Conservation (phyloP, 148 eudicot species). For the Rhododendron mucronatum region DNA sequence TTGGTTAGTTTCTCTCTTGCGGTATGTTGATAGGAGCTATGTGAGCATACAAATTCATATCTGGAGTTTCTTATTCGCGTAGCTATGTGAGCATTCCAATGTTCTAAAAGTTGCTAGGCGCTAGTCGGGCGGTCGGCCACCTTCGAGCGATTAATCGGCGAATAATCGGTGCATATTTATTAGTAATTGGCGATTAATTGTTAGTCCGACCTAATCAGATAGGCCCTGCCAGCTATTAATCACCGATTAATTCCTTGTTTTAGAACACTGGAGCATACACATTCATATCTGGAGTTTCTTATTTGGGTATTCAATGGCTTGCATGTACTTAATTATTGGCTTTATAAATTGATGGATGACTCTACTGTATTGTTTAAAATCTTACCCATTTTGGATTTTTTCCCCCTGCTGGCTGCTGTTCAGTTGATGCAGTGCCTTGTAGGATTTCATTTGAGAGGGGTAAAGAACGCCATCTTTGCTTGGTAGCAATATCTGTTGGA, state of each 20-base stretch:
- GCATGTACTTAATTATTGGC: not conserved
- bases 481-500: slow-evolving; percentile 64
- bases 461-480: slow-evolving; percentile 81
- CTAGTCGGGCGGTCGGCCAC: no score
- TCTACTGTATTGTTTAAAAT: not conserved
- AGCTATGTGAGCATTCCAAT: no score
- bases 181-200: no score
- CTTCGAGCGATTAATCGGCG: no score
- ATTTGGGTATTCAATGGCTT: not conserved
- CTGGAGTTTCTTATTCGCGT: not conserved
- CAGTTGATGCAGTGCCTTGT: slow-evolving; percentile 95
- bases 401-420: slow-evolving; percentile 12
- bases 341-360: not conserved
- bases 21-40: not conserved
- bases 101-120: no score
- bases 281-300: not conserved
- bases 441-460: slow-evolving; percentile 98
- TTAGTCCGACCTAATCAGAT: no score
- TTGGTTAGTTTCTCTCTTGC: slow-evolving; percentile 47
- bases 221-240: no score
- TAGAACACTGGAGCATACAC: not conserved
- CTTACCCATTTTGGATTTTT: not conserved
- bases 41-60: not conserved
- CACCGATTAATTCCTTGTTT: no score
- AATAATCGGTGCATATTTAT: no score